Evolutionary conservation across 805 yeast genomes (phyloP).

Genomic region (Lachancea waltii): DNA sequence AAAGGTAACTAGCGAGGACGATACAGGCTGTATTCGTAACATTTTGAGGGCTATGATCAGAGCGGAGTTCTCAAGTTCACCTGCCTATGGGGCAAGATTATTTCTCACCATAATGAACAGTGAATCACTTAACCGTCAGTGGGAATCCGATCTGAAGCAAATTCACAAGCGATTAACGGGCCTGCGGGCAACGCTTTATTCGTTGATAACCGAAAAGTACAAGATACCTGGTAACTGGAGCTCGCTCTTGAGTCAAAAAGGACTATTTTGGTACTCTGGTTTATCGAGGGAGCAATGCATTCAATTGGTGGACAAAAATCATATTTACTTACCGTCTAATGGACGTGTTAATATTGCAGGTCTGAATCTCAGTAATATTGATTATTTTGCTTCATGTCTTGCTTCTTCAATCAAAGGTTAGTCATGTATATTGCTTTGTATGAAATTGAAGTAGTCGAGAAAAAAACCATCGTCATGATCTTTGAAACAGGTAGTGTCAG

Average conservation of each 20-base stretch:
- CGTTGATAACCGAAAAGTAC: background rate
- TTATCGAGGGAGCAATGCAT: constrained; percentile 1
- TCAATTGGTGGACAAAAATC: constrained; percentile 3
- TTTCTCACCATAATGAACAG: constrained; percentile 60
- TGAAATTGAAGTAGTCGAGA: no score
- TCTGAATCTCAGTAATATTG: constrained; percentile 4
- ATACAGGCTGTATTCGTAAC: constrained; percentile 17
- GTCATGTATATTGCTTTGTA: no score
- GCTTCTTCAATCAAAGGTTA: no score
- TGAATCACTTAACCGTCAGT: constrained; percentile 47
- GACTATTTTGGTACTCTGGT: constrained; percentile 7
- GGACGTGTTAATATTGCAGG: constrained; percentile 7
- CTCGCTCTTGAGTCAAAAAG: constrained; percentile 2
- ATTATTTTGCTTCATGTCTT: constrained; percentile 7
- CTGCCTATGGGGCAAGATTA: constrained; percentile 77
- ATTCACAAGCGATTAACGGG: constrained; percentile 67
- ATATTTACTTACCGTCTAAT: constrained; percentile 6
- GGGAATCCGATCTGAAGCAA: constrained; percentile 62
- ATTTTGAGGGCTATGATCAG: constrained; percentile 29
- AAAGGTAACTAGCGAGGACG: constrained; percentile 43
- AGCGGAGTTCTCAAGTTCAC: constrained; percentile 67
- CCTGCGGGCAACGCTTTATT: constrained; percentile 39
- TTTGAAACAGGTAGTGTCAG: no score
- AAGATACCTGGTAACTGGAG: constrained; percentile 6
- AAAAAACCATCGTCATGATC: no score